Conservation (phyloP, 768 basidiomycete species). For the Paxillus involutus region DNA sequence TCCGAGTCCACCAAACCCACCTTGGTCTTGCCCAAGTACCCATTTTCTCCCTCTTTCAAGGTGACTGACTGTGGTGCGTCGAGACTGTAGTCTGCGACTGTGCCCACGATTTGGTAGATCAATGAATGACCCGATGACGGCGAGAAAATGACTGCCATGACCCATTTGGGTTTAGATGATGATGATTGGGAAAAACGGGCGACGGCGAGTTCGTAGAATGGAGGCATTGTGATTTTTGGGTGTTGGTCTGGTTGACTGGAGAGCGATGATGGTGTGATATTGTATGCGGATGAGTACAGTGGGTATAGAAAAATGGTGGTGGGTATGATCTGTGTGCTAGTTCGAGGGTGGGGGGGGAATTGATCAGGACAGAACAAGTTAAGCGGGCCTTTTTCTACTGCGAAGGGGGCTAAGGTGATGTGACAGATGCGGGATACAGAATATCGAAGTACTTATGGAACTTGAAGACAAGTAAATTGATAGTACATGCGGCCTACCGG, state of each 20-base stretch:
- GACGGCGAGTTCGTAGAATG: conserved; percentile 33
- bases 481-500: neutral
- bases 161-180: conserved; percentile 23
- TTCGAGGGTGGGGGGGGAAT: neutral
- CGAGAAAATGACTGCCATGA: conserved; percentile 27
- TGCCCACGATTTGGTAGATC: conserved; percentile 31
- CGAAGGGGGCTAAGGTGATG: conserved; percentile 1
- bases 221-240: conserved; percentile 22
- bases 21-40: conserved; percentile 19
- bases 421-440: conserved; percentile 7
- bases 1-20: conserved; percentile 30
- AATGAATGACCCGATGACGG: conserved; percentile 28
- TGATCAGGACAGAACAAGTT: neutral
- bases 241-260: neutral
- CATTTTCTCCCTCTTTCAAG: conserved; percentile 28
- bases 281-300: neutral
- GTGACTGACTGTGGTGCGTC: conserved; percentile 35
- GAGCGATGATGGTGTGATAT: neutral
- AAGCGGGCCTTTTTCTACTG: conserved; percentile 22
- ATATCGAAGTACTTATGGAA: conserved; percentile 6
- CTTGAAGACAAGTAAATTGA: conserved; percentile 12
- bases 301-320: neutral
- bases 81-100: conserved; percentile 25
- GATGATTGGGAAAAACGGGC: conserved; percentile 25
- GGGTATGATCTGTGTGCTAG: neutral